A percentile compares a stretch with the other conserved stretches of the same genome.
phyloP scores from a whole-genome alignment of 2,329 filamentous ascomycete genomes.

The Cercospora sesami region DNA sequence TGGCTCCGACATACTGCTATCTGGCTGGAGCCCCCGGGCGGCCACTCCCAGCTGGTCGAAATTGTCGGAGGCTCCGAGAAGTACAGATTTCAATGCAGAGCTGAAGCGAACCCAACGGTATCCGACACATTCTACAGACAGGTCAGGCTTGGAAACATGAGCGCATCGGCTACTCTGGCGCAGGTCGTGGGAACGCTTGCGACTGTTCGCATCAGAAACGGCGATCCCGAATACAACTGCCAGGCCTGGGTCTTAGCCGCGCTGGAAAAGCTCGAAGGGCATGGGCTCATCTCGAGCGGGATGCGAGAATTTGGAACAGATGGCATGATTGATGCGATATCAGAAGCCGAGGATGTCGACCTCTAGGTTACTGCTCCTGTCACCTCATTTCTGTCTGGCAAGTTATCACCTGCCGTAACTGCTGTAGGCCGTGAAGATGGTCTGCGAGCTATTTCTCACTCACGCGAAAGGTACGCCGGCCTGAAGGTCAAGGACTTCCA shows the following conservation, averaged over 20 bases:
- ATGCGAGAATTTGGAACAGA: constrained; percentile 17
- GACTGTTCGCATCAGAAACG: constrained; percentile 15
- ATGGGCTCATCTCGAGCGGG: neutral
- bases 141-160: constrained; percentile 14
- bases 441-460: constrained; percentile 22
- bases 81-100: constrained; percentile 13
- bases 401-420: constrained; percentile 15
- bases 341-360: constrained; percentile 8
- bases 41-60: neutral
- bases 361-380: constrained; percentile 6
- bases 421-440: constrained; percentile 12
- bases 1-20: constrained; percentile 4
- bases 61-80: neutral
- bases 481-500: constrained; percentile 30
- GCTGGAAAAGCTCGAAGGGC: constrained; percentile 12
- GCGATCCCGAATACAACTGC: constrained; percentile 20
- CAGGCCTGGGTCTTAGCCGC: constrained; percentile 19
- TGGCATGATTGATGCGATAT: constrained; percentile 20
- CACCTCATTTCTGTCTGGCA: neutral
- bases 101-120: constrained; percentile 5
- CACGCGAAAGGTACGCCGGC: constrained; percentile 15
- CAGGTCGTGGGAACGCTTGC: constrained; percentile 7
- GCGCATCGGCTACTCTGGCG: neutral
- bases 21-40: neutral
- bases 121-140: constrained; percentile 19